Evolutionary conservation across 2,329 filamentous ascomycete species (phyloP).

Genomic region (Talaromyces amestolkiae): DNA sequence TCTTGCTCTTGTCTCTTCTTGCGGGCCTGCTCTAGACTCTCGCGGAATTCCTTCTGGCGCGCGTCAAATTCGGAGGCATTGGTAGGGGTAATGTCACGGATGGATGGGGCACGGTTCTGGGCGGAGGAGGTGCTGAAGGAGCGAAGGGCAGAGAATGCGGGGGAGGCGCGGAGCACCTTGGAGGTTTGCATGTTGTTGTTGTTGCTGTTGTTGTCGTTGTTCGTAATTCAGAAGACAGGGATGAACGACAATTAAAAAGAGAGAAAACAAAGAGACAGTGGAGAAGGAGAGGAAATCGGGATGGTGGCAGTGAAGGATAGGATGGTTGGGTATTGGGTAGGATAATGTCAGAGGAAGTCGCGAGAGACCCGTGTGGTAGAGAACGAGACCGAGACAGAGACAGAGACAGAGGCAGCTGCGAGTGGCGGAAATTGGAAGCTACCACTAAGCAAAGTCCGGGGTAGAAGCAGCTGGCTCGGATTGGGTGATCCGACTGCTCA

Average conservation of each 20-base stretch:
- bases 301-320: background rate
- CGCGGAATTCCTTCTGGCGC: slow-evolving; percentile 83
- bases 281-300: too few relatives aligned
- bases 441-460: slow-evolving; percentile 2
- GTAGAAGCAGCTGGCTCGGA: background rate
- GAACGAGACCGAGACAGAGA: slow-evolving; percentile 1
- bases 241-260: background rate
- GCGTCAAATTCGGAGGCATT: slow-evolving; percentile 73
- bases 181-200: slow-evolving; percentile 40
- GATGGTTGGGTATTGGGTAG: background rate
- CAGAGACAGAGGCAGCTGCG: background rate
- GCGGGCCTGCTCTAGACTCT: slow-evolving; percentile 72
- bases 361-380: background rate
- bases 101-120: slow-evolving; percentile 62
- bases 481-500: background rate
- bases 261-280: background rate
- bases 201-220: background rate
- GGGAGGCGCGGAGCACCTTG: slow-evolving; percentile 51
- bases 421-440: slow-evolving; percentile 11
- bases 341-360: background rate
- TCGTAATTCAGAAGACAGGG: background rate
- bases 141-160: slow-evolving; percentile 51
- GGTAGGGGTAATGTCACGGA: slow-evolving; percentile 78
- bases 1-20: slow-evolving; percentile 76
- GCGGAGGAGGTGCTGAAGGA: slow-evolving; percentile 58